Evolutionary conservation across 371 early-diverging fungal species (phyloP), one percentile per base, ranked within the genome.

Genomic region (Rhizopus delemar): DNA sequence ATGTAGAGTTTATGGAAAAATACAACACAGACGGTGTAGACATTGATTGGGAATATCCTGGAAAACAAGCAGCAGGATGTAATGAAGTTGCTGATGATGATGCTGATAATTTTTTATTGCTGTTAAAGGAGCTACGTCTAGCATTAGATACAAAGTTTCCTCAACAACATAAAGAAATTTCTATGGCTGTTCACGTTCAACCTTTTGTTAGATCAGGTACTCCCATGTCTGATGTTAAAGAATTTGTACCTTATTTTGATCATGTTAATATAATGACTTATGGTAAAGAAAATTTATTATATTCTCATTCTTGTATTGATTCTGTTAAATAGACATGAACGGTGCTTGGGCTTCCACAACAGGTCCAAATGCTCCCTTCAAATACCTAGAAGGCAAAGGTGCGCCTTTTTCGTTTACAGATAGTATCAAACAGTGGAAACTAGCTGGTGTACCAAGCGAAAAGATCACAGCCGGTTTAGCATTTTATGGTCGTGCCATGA

Each of bases 21-120:
- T 74, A 81, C 46, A 55, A 65, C 2, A 80, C 72, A 38, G 85
- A 85, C 55, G 86, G 85, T 62, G 75, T 85, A 34, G 84, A 86
- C 70, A 71, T 81, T 54, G 83, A 88, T 67, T 92, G 90, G 92
- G 93, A 93, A 63, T 92, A 87, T 59, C 91, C 93, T n/a, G 90
- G 85, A 11, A 74, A 83, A 12, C 71, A 82, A 51, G 92, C 86
- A 4, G 79, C 85, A 29, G 83, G 81, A 7, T 89, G 90, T 66
- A 93, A 91, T 63, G 69, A 73, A 31, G 60, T 78, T 45, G 73
- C 75, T 46, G 63, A 64, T 9, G 51, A 77, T 13, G 83, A 80
- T 59, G 73, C 87, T 7, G 72, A 79, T 50, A 86, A 84, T 57
- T 79, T 82, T 49, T 68, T 84, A 12, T 46, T 65, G n/a, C 56